Evolutionary conservation across 768 basidiomycete species (phyloP).

Genomic region (Tephrocybe rancida): DNA sequence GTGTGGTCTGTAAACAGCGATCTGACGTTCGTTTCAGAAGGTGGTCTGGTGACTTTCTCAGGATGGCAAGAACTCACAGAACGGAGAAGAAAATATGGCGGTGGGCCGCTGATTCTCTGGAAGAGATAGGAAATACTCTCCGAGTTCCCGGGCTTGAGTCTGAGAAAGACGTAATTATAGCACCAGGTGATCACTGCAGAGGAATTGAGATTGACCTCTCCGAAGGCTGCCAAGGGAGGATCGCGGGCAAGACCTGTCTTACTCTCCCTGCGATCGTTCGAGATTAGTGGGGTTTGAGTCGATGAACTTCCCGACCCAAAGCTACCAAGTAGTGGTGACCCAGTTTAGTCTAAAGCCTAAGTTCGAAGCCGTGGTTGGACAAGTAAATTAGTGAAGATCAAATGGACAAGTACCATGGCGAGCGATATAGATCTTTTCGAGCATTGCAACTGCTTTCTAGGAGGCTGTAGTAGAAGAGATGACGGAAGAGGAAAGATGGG

Average conservation of each 20-base stretch:
- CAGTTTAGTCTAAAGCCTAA: slow-evolving; percentile 79
- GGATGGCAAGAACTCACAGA: slow-evolving; percentile 50
- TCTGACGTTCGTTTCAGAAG: slow-evolving; percentile 42
- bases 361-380: neutral
- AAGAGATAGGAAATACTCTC: slow-evolving; percentile 61
- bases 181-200: neutral
- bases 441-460: slow-evolving; percentile 31
- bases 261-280: slow-evolving; percentile 48
- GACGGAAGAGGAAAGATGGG: neutral
- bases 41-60: neutral
- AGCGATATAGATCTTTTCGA: slow-evolving; percentile 69
- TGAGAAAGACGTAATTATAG: slow-evolving; percentile 23
- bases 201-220: slow-evolving; percentile 47
- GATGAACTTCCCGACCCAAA: slow-evolving; percentile 2
- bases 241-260: slow-evolving; percentile 71
- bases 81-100: slow-evolving; percentile 83
- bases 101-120: slow-evolving; percentile 72
- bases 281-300: slow-evolving; percentile 7
- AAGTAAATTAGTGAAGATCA: neutral
- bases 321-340: slow-evolving; percentile 66
- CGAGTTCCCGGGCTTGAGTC: slow-evolving; percentile 77
- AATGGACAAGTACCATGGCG: slow-evolving; percentile 54
- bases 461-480: neutral
- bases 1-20: slow-evolving; percentile 84
- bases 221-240: slow-evolving; percentile 71